Evolutionary conservation across 2,329 filamentous ascomycete species (phyloP), one percentile per base, ranked within the genome.

Genomic region (Beauveria sp.): DNA sequence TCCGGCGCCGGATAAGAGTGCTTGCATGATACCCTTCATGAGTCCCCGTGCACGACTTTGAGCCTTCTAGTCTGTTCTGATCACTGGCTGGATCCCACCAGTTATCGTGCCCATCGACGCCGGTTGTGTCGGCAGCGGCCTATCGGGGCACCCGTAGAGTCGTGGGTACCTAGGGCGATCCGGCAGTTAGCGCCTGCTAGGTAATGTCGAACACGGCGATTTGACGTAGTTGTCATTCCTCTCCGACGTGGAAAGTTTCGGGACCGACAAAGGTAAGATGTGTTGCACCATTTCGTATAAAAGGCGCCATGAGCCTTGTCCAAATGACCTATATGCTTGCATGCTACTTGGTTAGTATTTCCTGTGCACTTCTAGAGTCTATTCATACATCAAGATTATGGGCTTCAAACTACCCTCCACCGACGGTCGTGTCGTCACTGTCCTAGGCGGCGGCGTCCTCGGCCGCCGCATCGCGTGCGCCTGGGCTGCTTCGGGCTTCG

Each of bases 371-470:
- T 22, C 12, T 22, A 46, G 30, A 51, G 26, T 20, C 34, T 38
- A 10, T n/a, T 34, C 12, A 20, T 38, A 9, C 47, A 50, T 16
- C 14, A 22, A 38, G 42, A 65, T 18, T 28, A 69, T 69, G 67
- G 20, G 62, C 26, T 65, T 68, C 62, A 58, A 61, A 30, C 61
- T 64, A 18, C 66, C 67, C 22, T 45, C 63, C n/a, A 67, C 67
- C 20, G 56, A 59, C 3, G 62, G 63, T 38, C 70, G 74, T 24
- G 70, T 73, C 3, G 70, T 78, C 28, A 66, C 70, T 5, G 65
- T 79, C 16, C 67, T 79, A 22, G 77, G 77, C 2, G 77, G 68
- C 6, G 77, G 77, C 1, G 76, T 78, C 0, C 69, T 79, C 0
- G 77, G 77, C 5, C 74, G 77, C 9, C 71, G 77, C 18, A 76